Percentiles rank a stretch among this genome's conserved stretches.
Evolutionary conservation across 495 filamentous ascomycete genomes (phyloP).

Genomic region (Talaromyces liani): DNA sequence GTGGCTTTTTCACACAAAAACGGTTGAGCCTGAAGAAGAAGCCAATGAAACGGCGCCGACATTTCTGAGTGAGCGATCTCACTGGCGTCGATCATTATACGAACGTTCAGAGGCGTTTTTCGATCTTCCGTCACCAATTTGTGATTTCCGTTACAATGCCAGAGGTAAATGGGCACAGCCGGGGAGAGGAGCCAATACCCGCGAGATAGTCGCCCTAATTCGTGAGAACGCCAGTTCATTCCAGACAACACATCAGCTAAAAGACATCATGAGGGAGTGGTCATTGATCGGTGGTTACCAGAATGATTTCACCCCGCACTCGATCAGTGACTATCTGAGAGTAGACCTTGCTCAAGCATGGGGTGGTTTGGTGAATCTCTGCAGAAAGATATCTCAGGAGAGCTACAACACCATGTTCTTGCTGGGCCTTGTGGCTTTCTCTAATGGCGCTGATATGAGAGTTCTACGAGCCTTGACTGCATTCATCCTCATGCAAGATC

Average conservation of each 20-base stretch:
- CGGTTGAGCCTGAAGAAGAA: background rate
- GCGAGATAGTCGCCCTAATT: constrained; percentile 23
- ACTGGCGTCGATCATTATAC: constrained; percentile 29
- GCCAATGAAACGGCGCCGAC: background rate
- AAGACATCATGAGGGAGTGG: constrained; percentile 23
- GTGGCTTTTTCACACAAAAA: too few species aligned
- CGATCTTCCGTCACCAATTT: background rate
- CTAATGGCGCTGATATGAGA: constrained; percentile 23
- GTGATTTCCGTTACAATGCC: constrained; percentile 11
- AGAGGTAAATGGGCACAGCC: constrained; percentile 9
- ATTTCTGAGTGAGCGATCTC: constrained; percentile 25
- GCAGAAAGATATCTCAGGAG: too few species aligned
- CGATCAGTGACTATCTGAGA: constrained; percentile 24
- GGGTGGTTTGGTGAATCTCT: constrained; percentile 18
- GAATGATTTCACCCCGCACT: constrained; percentile 16
- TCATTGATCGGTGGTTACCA: constrained; percentile 33
- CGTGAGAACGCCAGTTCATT: constrained; percentile 17
- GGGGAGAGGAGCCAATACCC: constrained; percentile 13
- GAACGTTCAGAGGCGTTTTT: constrained; percentile 18
- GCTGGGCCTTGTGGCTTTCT: constrained; percentile 31
- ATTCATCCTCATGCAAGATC: constrained; percentile 23
- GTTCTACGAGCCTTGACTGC: constrained; percentile 27
- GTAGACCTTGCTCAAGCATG: constrained; percentile 29
- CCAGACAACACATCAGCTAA: constrained; percentile 18
- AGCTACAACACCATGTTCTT: constrained; percentile 34